Percentiles rank a stretch among this genome's conserved stretches.
Conservation (phyloP, 352 stramenopile genomes). For the Pythium dissotocum region DNA sequence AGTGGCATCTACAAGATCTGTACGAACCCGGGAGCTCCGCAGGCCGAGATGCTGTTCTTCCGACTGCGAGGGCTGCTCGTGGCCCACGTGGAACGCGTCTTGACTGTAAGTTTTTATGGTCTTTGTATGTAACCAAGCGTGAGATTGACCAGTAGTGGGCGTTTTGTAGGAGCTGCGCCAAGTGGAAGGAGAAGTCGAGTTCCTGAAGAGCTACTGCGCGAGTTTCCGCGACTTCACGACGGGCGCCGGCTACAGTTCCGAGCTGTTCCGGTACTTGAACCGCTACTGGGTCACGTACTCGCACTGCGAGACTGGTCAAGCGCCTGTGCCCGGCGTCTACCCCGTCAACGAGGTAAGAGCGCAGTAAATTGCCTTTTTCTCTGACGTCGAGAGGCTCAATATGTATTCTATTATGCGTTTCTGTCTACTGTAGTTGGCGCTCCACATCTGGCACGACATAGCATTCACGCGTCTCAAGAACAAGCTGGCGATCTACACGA, state of each 20-base stretch:
- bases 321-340: constrained; percentile 82
- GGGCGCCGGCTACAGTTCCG: constrained; percentile 76
- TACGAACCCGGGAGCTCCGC: constrained; percentile 74
- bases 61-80: constrained; percentile 68
- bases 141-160: background rate
- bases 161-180: constrained; percentile 43
- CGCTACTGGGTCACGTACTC: constrained; percentile 89
- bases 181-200: constrained; percentile 65
- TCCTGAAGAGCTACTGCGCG: constrained; percentile 65
- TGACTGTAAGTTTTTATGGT: constrained; percentile 34
- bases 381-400: background rate
- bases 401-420: background rate
- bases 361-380: background rate
- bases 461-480: constrained; percentile 73
- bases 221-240: constrained; percentile 76
- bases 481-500: constrained; percentile 58
- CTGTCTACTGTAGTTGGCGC: constrained; percentile 46
- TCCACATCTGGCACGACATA: constrained; percentile 87
- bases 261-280: constrained; percentile 86
- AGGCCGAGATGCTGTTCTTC: constrained; percentile 86
- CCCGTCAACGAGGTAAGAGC: constrained; percentile 71
- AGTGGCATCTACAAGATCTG: constrained; percentile 90
- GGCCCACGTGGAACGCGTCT: constrained; percentile 61
- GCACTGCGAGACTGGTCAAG: constrained; percentile 81
- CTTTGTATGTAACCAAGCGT: background rate